These are phyloP conservation scores for Pelomyxa schiedti DNA, from an alignment of 78 protist species.

Conservation along the genomic window DNA sequence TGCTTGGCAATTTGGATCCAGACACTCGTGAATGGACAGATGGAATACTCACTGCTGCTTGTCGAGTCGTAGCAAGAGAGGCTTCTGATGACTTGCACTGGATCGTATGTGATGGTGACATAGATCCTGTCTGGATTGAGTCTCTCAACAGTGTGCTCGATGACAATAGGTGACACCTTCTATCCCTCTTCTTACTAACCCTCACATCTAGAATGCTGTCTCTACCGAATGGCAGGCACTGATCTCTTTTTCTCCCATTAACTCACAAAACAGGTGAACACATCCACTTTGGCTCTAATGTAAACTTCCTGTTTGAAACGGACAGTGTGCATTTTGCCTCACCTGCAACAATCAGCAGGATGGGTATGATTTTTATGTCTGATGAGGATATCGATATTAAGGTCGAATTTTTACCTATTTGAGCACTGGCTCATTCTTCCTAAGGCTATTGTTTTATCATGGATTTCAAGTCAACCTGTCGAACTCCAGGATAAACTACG, in stretches of 20 bases:
- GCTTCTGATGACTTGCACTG: slow-evolving; percentile 40
- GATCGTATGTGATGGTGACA: slow-evolving; percentile 78
- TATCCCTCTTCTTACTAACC: no score
- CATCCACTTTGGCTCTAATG: slow-evolving; percentile 68
- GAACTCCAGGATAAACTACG: not conserved
- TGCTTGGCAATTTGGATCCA: slow-evolving; percentile 68
- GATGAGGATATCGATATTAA: slow-evolving; percentile 47
- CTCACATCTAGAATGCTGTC: no score
- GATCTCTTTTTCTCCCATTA: slow-evolving; percentile 80
- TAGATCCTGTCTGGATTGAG: slow-evolving; percentile 84
- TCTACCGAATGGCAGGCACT: no score
- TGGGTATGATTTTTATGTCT: slow-evolving; percentile 69
- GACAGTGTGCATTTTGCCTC: slow-evolving; percentile 71
- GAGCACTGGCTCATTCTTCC: not conserved
- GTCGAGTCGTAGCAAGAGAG: slow-evolving; percentile 44
- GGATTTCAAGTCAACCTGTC: not conserved
- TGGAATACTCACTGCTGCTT: slow-evolving; percentile 63
- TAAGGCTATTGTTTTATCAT: not conserved
- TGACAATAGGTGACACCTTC: no score
- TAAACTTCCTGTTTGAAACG: slow-evolving; percentile 79
- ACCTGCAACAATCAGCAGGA: slow-evolving; percentile 78
- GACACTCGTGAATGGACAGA: slow-evolving; percentile 86
- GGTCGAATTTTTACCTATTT: not conserved
- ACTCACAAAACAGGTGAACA: slow-evolving; percentile 81
- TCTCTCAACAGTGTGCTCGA: slow-evolving; percentile 79